Evolutionary conservation across 2,329 filamentous ascomycete species (phyloP).

Genomic region (Blumeria hordei): DNA sequence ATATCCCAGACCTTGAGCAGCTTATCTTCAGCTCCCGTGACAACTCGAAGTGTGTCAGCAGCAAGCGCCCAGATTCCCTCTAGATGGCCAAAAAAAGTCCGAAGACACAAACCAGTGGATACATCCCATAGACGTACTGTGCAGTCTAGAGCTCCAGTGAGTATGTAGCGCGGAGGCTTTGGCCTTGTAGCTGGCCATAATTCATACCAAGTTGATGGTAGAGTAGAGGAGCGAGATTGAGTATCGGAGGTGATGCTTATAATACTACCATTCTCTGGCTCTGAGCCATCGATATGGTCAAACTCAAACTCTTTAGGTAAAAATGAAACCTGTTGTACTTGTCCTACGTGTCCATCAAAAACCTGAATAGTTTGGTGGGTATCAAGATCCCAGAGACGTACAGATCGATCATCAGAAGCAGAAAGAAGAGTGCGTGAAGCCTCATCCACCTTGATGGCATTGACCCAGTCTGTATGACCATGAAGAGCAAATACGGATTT

Average conservation of each 20-base stretch:
- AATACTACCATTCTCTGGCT: slow-evolving; percentile 23
- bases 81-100: slow-evolving; percentile 88
- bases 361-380: slow-evolving; percentile 50
- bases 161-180: slow-evolving; percentile 68
- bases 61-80: slow-evolving; percentile 90
- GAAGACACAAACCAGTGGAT: slow-evolving; percentile 53
- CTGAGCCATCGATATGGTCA: slow-evolving; percentile 38
- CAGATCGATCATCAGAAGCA: slow-evolving; percentile 76
- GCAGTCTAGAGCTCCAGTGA: slow-evolving; percentile 75
- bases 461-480: slow-evolving; percentile 87
- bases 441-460: slow-evolving; percentile 73
- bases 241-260: slow-evolving; percentile 6
- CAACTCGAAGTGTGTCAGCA: slow-evolving; percentile 67
- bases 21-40: slow-evolving; percentile 75
- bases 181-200: slow-evolving; percentile 43
- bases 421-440: slow-evolving; percentile 70
- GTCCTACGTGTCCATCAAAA: slow-evolving; percentile 78
- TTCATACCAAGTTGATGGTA: slow-evolving; percentile 6
- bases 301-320: slow-evolving; percentile 77
- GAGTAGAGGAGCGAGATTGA: background rate
- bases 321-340: slow-evolving; percentile 75
- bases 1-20: slow-evolving; percentile 96
- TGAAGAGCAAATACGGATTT: slow-evolving; percentile 58
- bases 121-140: slow-evolving; percentile 89
- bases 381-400: slow-evolving; percentile 85